Evolutionary conservation across 208 protist genomes (phyloP).

Genomic region (Trypanosoma mega): DNA sequence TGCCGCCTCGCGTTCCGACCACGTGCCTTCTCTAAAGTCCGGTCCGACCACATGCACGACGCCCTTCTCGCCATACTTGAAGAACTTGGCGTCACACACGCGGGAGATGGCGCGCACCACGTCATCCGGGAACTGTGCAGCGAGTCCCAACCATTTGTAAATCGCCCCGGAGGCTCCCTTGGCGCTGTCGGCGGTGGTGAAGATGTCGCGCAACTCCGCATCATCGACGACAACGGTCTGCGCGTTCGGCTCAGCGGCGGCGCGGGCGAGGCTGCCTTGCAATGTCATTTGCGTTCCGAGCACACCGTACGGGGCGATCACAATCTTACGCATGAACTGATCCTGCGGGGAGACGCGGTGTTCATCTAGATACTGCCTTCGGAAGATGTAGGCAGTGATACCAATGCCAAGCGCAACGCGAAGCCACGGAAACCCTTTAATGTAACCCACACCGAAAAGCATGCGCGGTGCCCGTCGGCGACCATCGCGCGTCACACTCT

Average conservation of each 20-base stretch:
- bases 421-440: conserved; percentile 72
- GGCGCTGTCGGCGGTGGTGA: conserved; percentile 49
- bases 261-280: conserved; percentile 50
- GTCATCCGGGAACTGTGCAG: conserved; percentile 62
- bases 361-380: conserved; percentile 36
- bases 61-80: conserved; percentile 65
- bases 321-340: conserved; percentile 75
- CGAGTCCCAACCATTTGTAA: conserved; percentile 81
- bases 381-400: conserved; percentile 38
- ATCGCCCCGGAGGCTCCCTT: conserved; percentile 78
- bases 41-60: conserved; percentile 82
- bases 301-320: conserved; percentile 78
- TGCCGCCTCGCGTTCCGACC: conserved; percentile 78
- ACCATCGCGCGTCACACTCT: conserved; percentile 63
- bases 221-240: conserved; percentile 67
- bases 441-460: conserved; percentile 64
- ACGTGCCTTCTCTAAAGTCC: conserved; percentile 80
- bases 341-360: conserved; percentile 62
- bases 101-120: conserved; percentile 67
- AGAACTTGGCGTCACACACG: conserved; percentile 71
- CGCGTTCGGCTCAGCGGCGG: conserved; percentile 57
- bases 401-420: conserved; percentile 48
- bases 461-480: conserved; percentile 68
- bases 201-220: conserved; percentile 63
- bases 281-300: conserved; percentile 82